These are phyloP conservation scores for Colletotrichum sojae DNA, from an alignment of 2,329 filamentous ascomycete genomes.

Conservation along the genomic window DNA sequence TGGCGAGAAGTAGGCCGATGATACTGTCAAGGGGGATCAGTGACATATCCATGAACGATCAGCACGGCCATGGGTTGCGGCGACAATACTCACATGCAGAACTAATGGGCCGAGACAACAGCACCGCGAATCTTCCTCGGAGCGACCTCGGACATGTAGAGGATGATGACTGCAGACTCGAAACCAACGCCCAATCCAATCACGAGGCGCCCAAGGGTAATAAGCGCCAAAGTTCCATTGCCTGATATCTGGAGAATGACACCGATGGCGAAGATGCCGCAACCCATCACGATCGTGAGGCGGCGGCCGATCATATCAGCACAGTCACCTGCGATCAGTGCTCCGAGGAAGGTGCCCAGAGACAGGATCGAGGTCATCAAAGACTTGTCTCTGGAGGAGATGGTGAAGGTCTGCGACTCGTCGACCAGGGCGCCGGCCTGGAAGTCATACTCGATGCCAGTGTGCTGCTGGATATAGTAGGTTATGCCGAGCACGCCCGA, in stretches of 20 bases:
- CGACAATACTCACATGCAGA: constrained; percentile 67
- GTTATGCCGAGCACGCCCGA: constrained; percentile 56
- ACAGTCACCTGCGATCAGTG: constrained; percentile 75
- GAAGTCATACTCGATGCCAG: constrained; percentile 46
- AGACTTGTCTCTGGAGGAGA: constrained; percentile 42
- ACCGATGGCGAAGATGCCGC: constrained; percentile 71
- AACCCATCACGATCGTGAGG: constrained; percentile 71
- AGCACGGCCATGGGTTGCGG: background rate
- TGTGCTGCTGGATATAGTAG: constrained; percentile 53
- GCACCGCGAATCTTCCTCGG: constrained; percentile 78
- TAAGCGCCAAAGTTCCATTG: constrained; percentile 63
- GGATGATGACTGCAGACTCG: constrained; percentile 76
- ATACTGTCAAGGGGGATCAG: constrained; percentile 55
- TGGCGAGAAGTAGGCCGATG: constrained; percentile 78
- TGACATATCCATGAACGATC: background rate
- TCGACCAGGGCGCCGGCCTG: constrained; percentile 1
- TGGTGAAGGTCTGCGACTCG: background rate
- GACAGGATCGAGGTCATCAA: constrained; percentile 78
- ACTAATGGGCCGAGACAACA: constrained; percentile 82
- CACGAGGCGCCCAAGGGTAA: constrained; percentile 75
- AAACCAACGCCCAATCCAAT: constrained; percentile 78
- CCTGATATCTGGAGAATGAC: constrained; percentile 72
- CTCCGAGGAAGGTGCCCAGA: constrained; percentile 74
- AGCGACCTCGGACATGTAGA: constrained; percentile 77
- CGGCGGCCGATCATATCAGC: constrained; percentile 75